phyloP scores from a whole-genome alignment of 768 basidiomycete genomes.

The Trametes punicea region DNA sequence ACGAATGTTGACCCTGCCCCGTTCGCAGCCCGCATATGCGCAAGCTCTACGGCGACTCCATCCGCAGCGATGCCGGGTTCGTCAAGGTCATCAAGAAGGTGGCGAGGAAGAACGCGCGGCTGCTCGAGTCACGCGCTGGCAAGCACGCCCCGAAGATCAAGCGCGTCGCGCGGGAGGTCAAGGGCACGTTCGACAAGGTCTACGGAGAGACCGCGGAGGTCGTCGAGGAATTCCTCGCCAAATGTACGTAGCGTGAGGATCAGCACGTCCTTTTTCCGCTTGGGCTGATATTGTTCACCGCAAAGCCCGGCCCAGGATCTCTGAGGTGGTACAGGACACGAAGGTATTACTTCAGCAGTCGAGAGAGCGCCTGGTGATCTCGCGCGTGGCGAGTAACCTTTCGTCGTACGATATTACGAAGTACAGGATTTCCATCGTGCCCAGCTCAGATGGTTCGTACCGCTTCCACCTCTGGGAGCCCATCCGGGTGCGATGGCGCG shows the following conservation, averaged over 20 bases:
- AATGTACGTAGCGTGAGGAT: slow-evolving; percentile 52
- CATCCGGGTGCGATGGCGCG: slow-evolving; percentile 83
- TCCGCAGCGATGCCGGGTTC: slow-evolving; percentile 95
- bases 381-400: slow-evolving; percentile 84
- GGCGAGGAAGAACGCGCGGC: slow-evolving; percentile 75
- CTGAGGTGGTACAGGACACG: slow-evolving; percentile 90
- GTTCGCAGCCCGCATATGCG: slow-evolving; percentile 92
- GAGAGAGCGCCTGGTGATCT: slow-evolving; percentile 86
- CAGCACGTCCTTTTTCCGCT: neutral
- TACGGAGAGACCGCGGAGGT: slow-evolving; percentile 91
- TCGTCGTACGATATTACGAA: slow-evolving; percentile 75
- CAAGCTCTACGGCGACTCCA: slow-evolving; percentile 88
- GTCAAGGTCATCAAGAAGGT: slow-evolving; percentile 97
- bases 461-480: slow-evolving; percentile 90
- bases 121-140: slow-evolving; percentile 74
- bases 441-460: slow-evolving; percentile 48
- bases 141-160: slow-evolving; percentile 80
- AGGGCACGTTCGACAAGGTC: slow-evolving; percentile 93
- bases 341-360: slow-evolving; percentile 89
- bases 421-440: slow-evolving; percentile 66
- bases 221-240: slow-evolving; percentile 90
- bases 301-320: slow-evolving; percentile 83
- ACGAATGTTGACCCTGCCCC: neutral
- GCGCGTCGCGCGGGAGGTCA: slow-evolving; percentile 85
- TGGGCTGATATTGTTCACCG: neutral